These are phyloP conservation scores for Coemansia sp. DNA, from an alignment of 192 early-diverging fungal genomes.

Conservation along the genomic window DNA sequence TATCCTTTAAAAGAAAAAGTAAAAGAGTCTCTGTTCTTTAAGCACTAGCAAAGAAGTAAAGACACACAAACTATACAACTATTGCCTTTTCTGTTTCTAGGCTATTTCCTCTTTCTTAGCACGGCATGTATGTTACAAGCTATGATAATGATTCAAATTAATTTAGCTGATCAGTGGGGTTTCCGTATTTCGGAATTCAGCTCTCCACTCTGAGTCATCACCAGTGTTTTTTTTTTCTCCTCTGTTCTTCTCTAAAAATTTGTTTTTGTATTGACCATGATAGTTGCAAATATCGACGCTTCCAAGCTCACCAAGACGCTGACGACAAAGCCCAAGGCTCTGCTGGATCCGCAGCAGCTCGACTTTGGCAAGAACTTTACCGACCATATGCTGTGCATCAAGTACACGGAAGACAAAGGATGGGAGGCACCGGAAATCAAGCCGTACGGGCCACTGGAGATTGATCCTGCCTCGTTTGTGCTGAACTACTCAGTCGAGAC, in stretches of 20 bases:
- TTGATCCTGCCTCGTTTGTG: slow-evolving; percentile 84
- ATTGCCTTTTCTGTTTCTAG: too few relatives aligned
- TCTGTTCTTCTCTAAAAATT: neutral
- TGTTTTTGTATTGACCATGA: slow-evolving; percentile 10
- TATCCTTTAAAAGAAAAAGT: neutral
- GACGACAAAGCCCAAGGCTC: slow-evolving; percentile 31
- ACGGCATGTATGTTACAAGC: too few relatives aligned
- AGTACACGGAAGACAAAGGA: slow-evolving; percentile 71
- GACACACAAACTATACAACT: too few relatives aligned
- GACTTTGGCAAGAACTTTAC: slow-evolving; percentile 88
- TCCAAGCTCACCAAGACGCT: slow-evolving; percentile 47
- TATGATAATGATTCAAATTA: too few relatives aligned
- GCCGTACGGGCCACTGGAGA: slow-evolving; percentile 75
- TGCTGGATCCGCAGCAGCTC: slow-evolving; percentile 47
- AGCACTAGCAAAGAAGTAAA: too few relatives aligned
- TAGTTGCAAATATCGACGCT: slow-evolving; percentile 37
- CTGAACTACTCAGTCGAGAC: slow-evolving; percentile 95
- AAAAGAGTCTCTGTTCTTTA: neutral
- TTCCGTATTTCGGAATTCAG: too few relatives aligned
- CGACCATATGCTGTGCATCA: slow-evolving; percentile 91
- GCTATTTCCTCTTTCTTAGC: too few relatives aligned
- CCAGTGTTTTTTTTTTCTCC: neutral
- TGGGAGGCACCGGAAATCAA: slow-evolving; percentile 85
- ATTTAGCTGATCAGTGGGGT: too few relatives aligned
- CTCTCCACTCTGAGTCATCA: slow-evolving; percentile 3